Evolutionary conservation across 257 asterid species (phyloP).

Genomic region (Nemophila menziesii): DNA sequence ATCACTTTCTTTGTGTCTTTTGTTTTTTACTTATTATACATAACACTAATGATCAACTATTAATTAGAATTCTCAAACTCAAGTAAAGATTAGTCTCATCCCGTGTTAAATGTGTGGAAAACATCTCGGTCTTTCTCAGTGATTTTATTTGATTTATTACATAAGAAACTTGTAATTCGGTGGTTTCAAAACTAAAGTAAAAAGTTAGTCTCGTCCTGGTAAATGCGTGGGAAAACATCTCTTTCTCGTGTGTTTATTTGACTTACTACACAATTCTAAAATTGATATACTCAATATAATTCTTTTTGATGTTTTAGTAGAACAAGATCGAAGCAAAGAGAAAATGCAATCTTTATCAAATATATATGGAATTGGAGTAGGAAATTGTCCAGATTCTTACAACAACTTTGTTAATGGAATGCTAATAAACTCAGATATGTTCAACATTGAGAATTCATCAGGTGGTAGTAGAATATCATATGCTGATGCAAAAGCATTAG

Average conservation of each 20-base stretch:
- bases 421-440: slow-evolving; percentile 12
- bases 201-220: no score
- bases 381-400: slow-evolving; percentile 30
- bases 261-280: neutral
- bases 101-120: no score
- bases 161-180: no score
- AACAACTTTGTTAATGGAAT: slow-evolving; percentile 28
- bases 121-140: no score
- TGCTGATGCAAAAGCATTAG: slow-evolving; percentile 68
- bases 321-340: neutral
- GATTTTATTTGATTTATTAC: no score
- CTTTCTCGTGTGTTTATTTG: slow-evolving; percentile 5
- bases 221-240: no score
- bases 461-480: slow-evolving; percentile 36
- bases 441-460: slow-evolving; percentile 18
- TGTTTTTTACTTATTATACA: no score
- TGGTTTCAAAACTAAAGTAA: no score
- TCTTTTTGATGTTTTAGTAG: neutral
- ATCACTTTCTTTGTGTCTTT: no score
- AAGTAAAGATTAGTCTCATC: no score
- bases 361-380: slow-evolving; percentile 44
- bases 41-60: no score
- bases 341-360: slow-evolving; percentile 39
- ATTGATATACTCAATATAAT: neutral
- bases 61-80: no score